Evolutionary conservation across 2,329 filamentous ascomycete genomes (phyloP), one percentile per base, ranked within the genome.

Genomic region (Lecanicillium sp.): DNA sequence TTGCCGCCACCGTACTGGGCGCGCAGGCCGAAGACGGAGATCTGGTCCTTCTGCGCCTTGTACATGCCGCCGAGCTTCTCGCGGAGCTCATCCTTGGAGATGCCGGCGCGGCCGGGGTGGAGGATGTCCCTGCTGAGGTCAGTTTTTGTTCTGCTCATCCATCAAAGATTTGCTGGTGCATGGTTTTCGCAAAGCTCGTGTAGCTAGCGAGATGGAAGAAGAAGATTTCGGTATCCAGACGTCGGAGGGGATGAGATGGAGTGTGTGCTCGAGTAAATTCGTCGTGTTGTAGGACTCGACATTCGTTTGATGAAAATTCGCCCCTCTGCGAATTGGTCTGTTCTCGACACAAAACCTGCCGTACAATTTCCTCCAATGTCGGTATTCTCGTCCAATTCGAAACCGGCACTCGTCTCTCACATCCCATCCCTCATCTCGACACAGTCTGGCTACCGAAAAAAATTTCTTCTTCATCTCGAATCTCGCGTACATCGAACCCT

Each of bases 1-100:
- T 98, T 98, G 81, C 93, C 93, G 71, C 93, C 93, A 91, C 93
- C 93, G 72, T 87, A 98, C 73, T 97, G 91, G 65, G 93, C 98
- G 74, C 89, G 87, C 75, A 98, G 90, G 68, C 93, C 93, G 73
- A 98, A 98, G 73, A 95, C 90, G 73, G 85, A 90, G 75, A 97
- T 86, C 78, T 95, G 87, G 68, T 96, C 90, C 81, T 95, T 94
- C 78, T 84, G 84, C 73, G 89, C 86, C 86, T 97, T 97, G 90
- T 98, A 98, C 66, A 97, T 80, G 74, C 86, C 81, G 68, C 86
- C 83, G 65, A 98, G 84, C 83, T 96, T 97, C 69, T 82, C 81
- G 65, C 90, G 89, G 77, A 98, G 90, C 74, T 97, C 90, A 68
- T 95, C 89, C 84, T 97, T 97, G 80, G 89, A 90, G 78, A 98